A percentile compares a stretch with the other conserved stretches of the same genome.
These are phyloP conservation scores for Xylaria multiplex DNA, from an alignment of 2,329 filamentous ascomycete genomes.

Conservation along the genomic window DNA sequence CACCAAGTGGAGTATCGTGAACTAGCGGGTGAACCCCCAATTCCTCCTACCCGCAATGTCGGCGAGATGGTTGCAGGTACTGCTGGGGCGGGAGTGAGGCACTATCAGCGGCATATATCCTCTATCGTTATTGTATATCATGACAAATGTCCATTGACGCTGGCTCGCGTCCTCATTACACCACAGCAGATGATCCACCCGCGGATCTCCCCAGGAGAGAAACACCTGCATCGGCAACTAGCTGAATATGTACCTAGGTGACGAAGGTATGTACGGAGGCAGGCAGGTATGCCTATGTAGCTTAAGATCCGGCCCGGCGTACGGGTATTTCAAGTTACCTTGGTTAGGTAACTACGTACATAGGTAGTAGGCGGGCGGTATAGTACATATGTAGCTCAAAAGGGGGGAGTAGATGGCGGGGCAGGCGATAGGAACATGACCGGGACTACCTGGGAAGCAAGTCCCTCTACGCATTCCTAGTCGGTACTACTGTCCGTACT, in stretches of 20 bases:
- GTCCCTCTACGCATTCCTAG: not conserved
- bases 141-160: not conserved
- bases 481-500: not conserved
- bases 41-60: not conserved
- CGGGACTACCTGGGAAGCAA: not conserved
- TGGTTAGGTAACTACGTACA: no score
- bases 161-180: not conserved
- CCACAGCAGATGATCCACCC: not conserved
- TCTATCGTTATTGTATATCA: slow-evolving; percentile 14
- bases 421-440: slow-evolving; percentile 15
- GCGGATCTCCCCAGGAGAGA: slow-evolving; percentile 6
- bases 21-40: slow-evolving; percentile 22
- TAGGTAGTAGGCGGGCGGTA: no score
- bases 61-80: slow-evolving; percentile 38
- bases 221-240: slow-evolving; percentile 22
- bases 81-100: not conserved
- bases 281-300: not conserved
- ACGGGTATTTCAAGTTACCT: not conserved
- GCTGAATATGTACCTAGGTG: slow-evolving; percentile 14
- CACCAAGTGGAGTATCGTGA: slow-evolving; percentile 34
- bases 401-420: slow-evolving; percentile 14
- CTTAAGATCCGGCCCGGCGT: slow-evolving; percentile 12
- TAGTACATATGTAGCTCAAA: not conserved
- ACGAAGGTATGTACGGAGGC: not conserved
- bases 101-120: slow-evolving; percentile 16